Base-by-base conservation (phyloP, 2,329 filamentous ascomycete genomes). In the Macrophomina tecta region DNA sequence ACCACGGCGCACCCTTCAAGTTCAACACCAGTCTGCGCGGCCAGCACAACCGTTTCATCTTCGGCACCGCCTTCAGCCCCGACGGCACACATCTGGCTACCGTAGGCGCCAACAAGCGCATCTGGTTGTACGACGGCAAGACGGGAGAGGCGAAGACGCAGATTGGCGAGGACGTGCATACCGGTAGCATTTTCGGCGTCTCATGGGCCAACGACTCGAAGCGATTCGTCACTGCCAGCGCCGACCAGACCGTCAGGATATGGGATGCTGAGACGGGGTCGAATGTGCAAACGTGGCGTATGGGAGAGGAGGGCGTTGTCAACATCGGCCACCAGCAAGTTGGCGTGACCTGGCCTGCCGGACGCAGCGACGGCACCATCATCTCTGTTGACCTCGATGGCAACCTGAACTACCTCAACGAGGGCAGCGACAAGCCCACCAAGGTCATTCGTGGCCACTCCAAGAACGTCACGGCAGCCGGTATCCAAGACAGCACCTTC, bases 71-170 rank as follows among this genome's bases (percentile, higher is more conserved):
- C 2, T 99, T 97, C 79, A 94, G 92, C 34, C 94, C 94, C 0
- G 94, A 98, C 76, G 95, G 95, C 55, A 88, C 84, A 48, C 83
- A 84, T 45, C 83, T 99, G 69, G 91, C 95, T 40, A 97, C 91
- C 63, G 94, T 97, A 1, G 94, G 95, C 45, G 93, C 91, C n/a
- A 95, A 99, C 79, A 90, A 90, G 77, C 89, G 88, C 75, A 97
- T 99, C 70, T 96, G 95, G 84, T 83, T 99, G 9, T 99, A 97
- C 77, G 93, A 99, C 77, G 95, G 94, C 69, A 97, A 97, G 85
- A 97, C 93, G 16, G 95, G 95, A 36, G 93, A 97, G 76, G 86
- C 90, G 0, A 91, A 89, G 52, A 86, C 83, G 68, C 86, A 92
- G 72, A 90, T 99, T 72, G 91, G 91, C 9, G 90, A 94, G 70